Conservation (phyloP, 2,329 filamentous ascomycete genomes). For the Venturia asperata region DNA sequence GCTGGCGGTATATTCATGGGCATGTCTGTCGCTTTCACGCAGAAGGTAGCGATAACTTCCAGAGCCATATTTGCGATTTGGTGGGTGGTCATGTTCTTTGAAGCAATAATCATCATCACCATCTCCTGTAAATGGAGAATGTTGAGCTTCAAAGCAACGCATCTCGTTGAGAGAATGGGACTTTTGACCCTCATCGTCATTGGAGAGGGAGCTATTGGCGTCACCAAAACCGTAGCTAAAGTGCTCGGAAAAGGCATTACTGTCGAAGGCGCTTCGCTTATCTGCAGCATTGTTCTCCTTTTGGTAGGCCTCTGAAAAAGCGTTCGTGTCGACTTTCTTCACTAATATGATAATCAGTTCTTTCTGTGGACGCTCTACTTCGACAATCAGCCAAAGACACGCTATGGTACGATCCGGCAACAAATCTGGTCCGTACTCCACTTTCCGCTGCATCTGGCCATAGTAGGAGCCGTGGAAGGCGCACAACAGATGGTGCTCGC, state of each 20-base stretch:
- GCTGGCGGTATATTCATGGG: slow-evolving; percentile 12
- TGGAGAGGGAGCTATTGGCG: slow-evolving; percentile 58
- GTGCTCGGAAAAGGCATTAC: not conserved
- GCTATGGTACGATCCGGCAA: slow-evolving; percentile 31
- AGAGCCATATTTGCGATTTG: slow-evolving; percentile 30
- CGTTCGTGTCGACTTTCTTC: not conserved
- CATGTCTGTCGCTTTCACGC: slow-evolving; percentile 7
- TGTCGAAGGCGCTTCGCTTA: slow-evolving; percentile 6
- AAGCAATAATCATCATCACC: slow-evolving; percentile 46
- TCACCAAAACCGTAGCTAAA: slow-evolving; percentile 46
- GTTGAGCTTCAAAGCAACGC: slow-evolving; percentile 55
- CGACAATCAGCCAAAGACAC: slow-evolving; percentile 28
- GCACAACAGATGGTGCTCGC: slow-evolving; percentile 8
- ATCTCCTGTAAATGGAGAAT: slow-evolving; percentile 50
- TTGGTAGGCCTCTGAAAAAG: not conserved
- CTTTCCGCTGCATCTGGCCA: slow-evolving; percentile 29
- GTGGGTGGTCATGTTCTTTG: slow-evolving; percentile 43
- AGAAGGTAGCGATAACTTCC: not conserved
- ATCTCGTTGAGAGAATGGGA: slow-evolving; percentile 57
- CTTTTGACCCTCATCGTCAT: slow-evolving; percentile 60
- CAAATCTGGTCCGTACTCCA: slow-evolving; percentile 30
- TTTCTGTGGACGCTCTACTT: slow-evolving; percentile 33
- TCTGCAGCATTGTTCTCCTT: slow-evolving; percentile 12
- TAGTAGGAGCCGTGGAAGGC: slow-evolving; percentile 29
- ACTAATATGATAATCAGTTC: slow-evolving; percentile 19